Conservation (phyloP, 2,329 filamentous ascomycete genomes). For the Colletotrichum tanaceti region DNA sequence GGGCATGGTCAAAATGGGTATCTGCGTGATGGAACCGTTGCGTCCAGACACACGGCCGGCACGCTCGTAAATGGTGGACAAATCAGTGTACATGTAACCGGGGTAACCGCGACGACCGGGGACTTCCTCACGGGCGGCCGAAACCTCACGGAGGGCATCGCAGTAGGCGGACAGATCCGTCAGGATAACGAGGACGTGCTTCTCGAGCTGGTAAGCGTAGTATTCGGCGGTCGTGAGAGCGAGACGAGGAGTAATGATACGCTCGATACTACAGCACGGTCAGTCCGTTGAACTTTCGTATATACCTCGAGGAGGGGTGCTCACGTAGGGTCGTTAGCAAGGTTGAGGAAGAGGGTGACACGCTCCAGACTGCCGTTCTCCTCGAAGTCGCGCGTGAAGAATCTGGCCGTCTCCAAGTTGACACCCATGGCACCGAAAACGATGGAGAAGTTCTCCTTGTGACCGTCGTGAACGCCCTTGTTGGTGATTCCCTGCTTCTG, state of each 20-base stretch:
- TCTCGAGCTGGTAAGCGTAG: conserved; percentile 99
- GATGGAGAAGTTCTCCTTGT: conserved; percentile 99
- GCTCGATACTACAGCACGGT: conserved; percentile 79
- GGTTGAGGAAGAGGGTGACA: conserved; percentile 96
- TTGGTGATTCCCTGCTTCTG: conserved; percentile 81
- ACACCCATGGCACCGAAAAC: conserved; percentile 99
- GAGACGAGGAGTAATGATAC: conserved; percentile 99
- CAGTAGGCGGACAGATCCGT: conserved; percentile 98
- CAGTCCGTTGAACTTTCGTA: conserved; percentile 5
- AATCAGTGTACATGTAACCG: conserved; percentile 99
- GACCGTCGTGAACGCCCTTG: conserved; percentile 95
- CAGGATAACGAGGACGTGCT: conserved; percentile 98
- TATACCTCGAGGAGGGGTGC: conserved; percentile 48
- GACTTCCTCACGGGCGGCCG: conserved; percentile 97
- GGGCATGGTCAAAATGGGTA: conserved; percentile 98
- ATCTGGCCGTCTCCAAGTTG: conserved; percentile 97
- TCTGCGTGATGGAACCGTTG: conserved; percentile 98
- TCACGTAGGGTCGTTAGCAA: conserved; percentile 98
- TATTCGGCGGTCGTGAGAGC: conserved; percentile 98
- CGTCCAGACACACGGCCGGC: conserved; percentile 96
- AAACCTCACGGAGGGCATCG: conserved; percentile 98
- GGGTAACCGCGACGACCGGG: conserved; percentile 99
- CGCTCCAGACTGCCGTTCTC: conserved; percentile 99
- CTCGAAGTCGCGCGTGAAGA: conserved; percentile 98
- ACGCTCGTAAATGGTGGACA: conserved; percentile 99